Evolutionary conservation across 768 basidiomycete genomes (phyloP).

Genomic region (Rubroboletus satanas): DNA sequence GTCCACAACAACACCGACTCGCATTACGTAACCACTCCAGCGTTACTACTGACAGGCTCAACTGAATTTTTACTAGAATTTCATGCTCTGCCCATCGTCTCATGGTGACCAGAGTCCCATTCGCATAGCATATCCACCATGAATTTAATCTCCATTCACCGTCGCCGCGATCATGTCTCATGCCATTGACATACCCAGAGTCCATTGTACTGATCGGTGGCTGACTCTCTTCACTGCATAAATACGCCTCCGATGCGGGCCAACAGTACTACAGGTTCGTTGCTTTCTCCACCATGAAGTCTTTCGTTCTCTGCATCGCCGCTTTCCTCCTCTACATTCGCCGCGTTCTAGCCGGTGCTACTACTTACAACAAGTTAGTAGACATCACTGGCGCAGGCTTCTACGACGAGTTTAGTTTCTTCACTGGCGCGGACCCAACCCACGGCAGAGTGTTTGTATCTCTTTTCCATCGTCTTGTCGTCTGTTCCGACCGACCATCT

Average conservation of each 20-base stretch:
- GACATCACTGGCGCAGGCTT: slow-evolving; percentile 48
- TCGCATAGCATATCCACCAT: no score
- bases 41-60: no score
- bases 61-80: neutral
- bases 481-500: neutral
- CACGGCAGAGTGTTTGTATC: slow-evolving; percentile 59
- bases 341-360: neutral
- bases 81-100: neutral
- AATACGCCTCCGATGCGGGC: neutral
- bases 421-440: slow-evolving; percentile 57
- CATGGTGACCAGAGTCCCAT: neutral
- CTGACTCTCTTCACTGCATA: slow-evolving; percentile 3
- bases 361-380: slow-evolving; percentile 26
- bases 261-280: slow-evolving; percentile 6
- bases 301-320: neutral
- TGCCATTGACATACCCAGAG: neutral
- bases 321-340: neutral
- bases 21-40: slow-evolving; percentile 9
- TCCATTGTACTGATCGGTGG: neutral
- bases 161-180: neutral
- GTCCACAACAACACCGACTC: neutral
- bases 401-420: slow-evolving; percentile 44
- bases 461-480: neutral
- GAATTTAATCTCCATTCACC: no score
- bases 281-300: slow-evolving; percentile 6